Evolutionary conservation across 495 filamentous ascomycete species (phyloP).

Genomic region (Aspergillus mulundensis): DNA sequence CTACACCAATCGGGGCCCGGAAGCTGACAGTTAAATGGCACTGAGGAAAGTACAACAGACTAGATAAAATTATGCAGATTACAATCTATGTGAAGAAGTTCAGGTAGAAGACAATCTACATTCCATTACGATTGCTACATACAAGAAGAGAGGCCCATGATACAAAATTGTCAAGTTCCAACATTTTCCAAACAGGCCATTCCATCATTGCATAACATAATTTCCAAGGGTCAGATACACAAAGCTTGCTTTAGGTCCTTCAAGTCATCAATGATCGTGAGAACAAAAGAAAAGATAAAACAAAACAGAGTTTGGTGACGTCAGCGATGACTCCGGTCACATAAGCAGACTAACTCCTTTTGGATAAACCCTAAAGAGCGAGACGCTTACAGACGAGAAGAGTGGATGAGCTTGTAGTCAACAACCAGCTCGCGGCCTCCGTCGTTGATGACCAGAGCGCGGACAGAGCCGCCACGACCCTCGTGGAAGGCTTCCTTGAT

Average conservation of each 20-base stretch:
- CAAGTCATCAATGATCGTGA: conserved; percentile 23
- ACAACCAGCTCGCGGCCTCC: conserved; percentile 91
- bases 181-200: conserved; percentile 18
- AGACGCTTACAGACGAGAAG: conserved; percentile 57
- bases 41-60: no score
- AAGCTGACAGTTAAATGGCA: no score
- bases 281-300: conserved; percentile 1
- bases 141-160: conserved; percentile 21
- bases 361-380: background rate
- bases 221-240: conserved; percentile 17
- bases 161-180: conserved; percentile 13
- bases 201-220: conserved; percentile 20
- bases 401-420: conserved; percentile 97
- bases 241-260: conserved; percentile 11
- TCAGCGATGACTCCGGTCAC: conserved; percentile 1
- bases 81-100: background rate
- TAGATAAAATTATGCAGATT: no score
- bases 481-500: conserved; percentile 83
- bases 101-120: conserved; percentile 13
- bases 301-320: conserved; percentile 10
- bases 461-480: conserved; percentile 88
- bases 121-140: conserved; percentile 22
- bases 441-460: conserved; percentile 94
- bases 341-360: background rate
- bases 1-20: no score